phyloP scores from a whole-genome alignment of 192 early-diverging fungal species.

The Coemansia guatemalensis region DNA sequence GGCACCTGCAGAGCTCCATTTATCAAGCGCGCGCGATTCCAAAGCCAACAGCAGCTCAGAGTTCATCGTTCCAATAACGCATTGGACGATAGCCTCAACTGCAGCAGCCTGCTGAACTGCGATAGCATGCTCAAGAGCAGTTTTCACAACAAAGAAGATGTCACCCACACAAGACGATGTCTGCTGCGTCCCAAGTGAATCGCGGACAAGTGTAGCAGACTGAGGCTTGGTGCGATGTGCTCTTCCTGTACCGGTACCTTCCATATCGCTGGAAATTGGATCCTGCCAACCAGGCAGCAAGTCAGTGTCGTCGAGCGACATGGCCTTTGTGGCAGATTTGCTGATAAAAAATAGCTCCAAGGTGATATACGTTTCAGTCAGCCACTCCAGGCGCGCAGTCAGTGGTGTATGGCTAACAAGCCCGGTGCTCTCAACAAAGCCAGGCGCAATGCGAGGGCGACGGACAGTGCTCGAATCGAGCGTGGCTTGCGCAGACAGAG shows the following conservation, averaged over 20 bases:
- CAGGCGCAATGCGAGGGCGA: background rate
- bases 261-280: conserved; percentile 4
- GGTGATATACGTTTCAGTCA: conserved; percentile 34
- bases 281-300: conserved; percentile 32
- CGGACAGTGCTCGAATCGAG: conserved; percentile 4
- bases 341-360: conserved; percentile 44
- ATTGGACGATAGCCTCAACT: conserved; percentile 68
- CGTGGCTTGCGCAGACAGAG: conserved; percentile 12
- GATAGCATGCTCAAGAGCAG: conserved; percentile 67
- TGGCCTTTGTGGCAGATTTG: conserved; percentile 38
- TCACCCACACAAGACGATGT: conserved; percentile 79
- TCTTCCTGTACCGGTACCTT: background rate
- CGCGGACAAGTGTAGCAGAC: background rate
- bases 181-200: conserved; percentile 7
- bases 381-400: conserved; percentile 30
- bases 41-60: conserved; percentile 27
- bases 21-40: conserved; percentile 28
- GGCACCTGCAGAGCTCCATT: conserved; percentile 5
- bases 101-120: conserved; percentile 70
- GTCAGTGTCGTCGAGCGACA: conserved; percentile 45
- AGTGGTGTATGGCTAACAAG: conserved; percentile 36
- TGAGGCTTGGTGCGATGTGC: background rate
- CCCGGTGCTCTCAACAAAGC: conserved; percentile 30
- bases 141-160: conserved; percentile 88
- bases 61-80: conserved; percentile 54